A percentile compares a stretch with the other conserved stretches of the same genome.
Evolutionary conservation across 2,329 filamentous ascomycete genomes (phyloP).

Genomic region (Fusarium stilboides): DNA sequence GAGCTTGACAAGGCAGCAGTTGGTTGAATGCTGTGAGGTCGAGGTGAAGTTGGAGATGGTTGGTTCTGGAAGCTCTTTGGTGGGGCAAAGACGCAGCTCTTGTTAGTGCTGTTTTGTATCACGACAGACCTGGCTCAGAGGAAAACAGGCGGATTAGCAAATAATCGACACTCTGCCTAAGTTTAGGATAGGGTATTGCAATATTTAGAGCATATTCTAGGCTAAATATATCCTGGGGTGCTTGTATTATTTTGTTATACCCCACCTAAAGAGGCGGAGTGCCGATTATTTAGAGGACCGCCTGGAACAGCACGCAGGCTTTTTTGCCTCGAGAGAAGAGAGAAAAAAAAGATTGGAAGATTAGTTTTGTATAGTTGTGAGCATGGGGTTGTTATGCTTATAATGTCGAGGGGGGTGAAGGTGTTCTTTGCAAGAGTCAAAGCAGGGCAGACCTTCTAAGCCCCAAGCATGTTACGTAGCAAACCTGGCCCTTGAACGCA

Average conservation of each 20-base stretch:
- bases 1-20: neutral
- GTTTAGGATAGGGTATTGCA: no score
- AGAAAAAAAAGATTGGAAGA: neutral
- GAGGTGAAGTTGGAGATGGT: constrained; percentile 31
- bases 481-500: no score
- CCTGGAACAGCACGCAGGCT: neutral
- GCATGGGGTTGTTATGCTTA: neutral
- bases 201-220: no score
- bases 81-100: constrained; percentile 40
- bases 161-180: no score
- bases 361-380: neutral
- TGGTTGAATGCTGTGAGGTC: neutral
- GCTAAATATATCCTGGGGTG: no score
- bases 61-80: constrained; percentile 54
- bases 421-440: neutral
- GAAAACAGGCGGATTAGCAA: no score
- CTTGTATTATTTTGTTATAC: no score
- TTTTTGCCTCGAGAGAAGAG: neutral
- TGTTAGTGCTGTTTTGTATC: neutral
- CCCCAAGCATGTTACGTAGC: no score
- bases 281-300: no score
- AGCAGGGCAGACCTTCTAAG: neutral
- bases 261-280: no score
- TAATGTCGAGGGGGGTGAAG: neutral
- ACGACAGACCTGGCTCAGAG: neutral